These are phyloP conservation scores for Dactylellina leptospora DNA, from an alignment of 2,329 filamentous ascomycete species.

Conservation along the genomic window DNA sequence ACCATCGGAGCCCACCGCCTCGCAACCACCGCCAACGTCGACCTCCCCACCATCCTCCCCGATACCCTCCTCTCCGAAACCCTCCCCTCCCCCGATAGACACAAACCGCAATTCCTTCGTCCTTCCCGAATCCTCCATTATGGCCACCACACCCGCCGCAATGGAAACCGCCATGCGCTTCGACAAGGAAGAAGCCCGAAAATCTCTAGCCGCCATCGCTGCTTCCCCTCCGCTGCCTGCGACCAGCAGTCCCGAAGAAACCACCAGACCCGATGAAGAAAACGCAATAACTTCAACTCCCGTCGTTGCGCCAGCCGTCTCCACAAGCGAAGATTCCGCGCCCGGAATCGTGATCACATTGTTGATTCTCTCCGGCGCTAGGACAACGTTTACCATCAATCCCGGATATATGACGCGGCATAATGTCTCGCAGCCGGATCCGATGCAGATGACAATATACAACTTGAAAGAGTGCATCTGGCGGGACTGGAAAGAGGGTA, in stretches of 20 bases:
- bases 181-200: conserved; percentile 38
- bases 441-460: conserved; percentile 56
- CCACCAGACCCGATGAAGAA: conserved; percentile 9
- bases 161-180: conserved; percentile 52
- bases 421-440: conserved; percentile 54
- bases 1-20: conserved; percentile 13
- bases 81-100: conserved; percentile 33
- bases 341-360: conserved; percentile 47
- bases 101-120: conserved; percentile 29
- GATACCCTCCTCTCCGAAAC: conserved; percentile 53
- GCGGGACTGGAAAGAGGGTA: conserved; percentile 58
- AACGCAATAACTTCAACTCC: conserved; percentile 27
- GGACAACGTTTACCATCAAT: conserved; percentile 56
- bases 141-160: conserved; percentile 41
- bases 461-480: conserved; percentile 58
- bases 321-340: conserved; percentile 52
- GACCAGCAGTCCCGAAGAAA: neutral
- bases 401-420: conserved; percentile 55
- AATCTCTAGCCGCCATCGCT: conserved; percentile 10
- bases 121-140: conserved; percentile 36
- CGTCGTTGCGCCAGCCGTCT: neutral
- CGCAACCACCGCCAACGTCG: neutral
- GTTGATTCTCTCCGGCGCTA: conserved; percentile 55
- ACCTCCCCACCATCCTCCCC: conserved; percentile 33
- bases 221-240: neutral